Conservation (phyloP, 768 basidiomycete species). For the Xanthoconium stramineum region DNA sequence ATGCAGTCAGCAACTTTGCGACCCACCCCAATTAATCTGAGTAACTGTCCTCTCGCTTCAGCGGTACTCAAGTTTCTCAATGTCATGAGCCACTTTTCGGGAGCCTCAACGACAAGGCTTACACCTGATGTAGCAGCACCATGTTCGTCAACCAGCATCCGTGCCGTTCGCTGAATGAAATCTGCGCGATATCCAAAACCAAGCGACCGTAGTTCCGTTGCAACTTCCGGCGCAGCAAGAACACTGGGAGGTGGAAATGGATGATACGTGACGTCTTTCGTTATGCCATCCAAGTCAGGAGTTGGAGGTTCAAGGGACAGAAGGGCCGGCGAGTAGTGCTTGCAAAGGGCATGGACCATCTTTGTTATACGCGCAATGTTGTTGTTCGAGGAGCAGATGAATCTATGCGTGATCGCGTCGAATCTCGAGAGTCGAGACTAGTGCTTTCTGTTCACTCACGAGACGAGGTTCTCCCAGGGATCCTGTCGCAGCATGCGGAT, state of each 20-base stretch:
- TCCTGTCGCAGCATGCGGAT: conserved; percentile 89
- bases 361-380: conserved; percentile 93
- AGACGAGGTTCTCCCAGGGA: conserved; percentile 93
- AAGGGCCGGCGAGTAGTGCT: conserved; percentile 68
- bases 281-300: conserved; percentile 28
- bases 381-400: conserved; percentile 98
- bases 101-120: conserved; percentile 35
- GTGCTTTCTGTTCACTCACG: conserved; percentile 51
- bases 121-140: conserved; percentile 11
- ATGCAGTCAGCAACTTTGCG: conserved; percentile 97
- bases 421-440: conserved; percentile 1
- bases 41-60: conserved; percentile 68
- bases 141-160: conserved; percentile 66
- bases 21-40: conserved; percentile 88
- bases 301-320: conserved; percentile 43
- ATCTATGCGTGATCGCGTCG: conserved; percentile 45
- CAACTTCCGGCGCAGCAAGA: conserved; percentile 57
- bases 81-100: conserved; percentile 59
- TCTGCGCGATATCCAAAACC: conserved; percentile 96
- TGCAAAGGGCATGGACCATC: conserved; percentile 85
- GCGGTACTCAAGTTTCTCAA: conserved; percentile 49
- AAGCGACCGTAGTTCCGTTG: conserved; percentile 64
- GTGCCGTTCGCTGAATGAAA: conserved; percentile 81
- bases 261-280: conserved; percentile 50
- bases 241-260: conserved; percentile 81